Evolutionary conservation across 805 yeast species (phyloP).

Genomic region (Candida germanica): DNA sequence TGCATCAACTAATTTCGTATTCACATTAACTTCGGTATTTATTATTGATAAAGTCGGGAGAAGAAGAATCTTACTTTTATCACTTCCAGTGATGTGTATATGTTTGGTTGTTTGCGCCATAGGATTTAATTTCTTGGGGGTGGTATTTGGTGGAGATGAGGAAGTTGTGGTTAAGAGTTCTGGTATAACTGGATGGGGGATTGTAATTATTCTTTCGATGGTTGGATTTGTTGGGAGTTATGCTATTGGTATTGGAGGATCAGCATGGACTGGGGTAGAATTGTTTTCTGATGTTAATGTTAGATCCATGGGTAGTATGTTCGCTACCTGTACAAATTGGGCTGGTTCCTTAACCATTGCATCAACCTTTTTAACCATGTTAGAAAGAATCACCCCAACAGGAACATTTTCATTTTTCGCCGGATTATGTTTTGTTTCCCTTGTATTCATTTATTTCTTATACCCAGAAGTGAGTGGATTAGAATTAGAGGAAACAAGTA

Average conservation of each 20-base stretch:
- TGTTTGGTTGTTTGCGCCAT: slow-evolving; percentile 79
- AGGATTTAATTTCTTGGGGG: slow-evolving; percentile 83
- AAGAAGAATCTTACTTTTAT: slow-evolving; percentile 69
- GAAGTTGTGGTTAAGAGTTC: slow-evolving; percentile 34
- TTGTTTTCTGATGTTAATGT: slow-evolving; percentile 86
- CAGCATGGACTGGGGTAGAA: slow-evolving; percentile 98
- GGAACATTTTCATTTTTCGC: slow-evolving; percentile 94
- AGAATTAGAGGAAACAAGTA: slow-evolving; percentile 88
- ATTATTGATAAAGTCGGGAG: slow-evolving; percentile 88
- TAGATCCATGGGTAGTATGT: slow-evolving; percentile 87
- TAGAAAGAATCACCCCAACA: slow-evolving; percentile 87
- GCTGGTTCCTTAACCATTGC: slow-evolving; percentile 89
- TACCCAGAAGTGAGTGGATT: slow-evolving; percentile 91
- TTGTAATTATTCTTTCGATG: slow-evolving; percentile 80
- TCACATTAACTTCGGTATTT: slow-evolving; percentile 81
- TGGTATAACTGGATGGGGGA: slow-evolving; percentile 80
- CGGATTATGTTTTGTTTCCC: slow-evolving; percentile 68
- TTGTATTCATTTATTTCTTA: slow-evolving; percentile 73
- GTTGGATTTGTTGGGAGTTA: slow-evolving; percentile 84
- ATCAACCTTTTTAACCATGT: slow-evolving; percentile 90
- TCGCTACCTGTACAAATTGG: slow-evolving; percentile 94
- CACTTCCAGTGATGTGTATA: slow-evolving; percentile 82
- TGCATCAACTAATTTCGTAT: slow-evolving; percentile 91
- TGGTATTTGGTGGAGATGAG: slow-evolving; percentile 47
- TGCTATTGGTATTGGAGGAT: slow-evolving; percentile 94